These are phyloP conservation scores for Ceratocystis diversiconidia DNA, from an alignment of 2,329 filamentous ascomycete species.

Conservation along the genomic window DNA sequence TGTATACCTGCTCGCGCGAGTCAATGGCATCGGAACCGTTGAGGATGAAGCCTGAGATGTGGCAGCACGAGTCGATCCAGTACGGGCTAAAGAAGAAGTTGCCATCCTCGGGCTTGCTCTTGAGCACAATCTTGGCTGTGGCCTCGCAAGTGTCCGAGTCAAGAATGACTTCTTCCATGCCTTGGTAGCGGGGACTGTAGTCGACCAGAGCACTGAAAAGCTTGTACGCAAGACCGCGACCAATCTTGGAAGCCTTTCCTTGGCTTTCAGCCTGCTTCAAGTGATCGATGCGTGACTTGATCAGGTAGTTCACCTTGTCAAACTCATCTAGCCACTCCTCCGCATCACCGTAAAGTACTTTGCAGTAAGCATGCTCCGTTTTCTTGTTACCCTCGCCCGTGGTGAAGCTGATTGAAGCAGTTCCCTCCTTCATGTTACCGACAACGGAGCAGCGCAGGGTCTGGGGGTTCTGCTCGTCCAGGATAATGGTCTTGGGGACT, in stretches of 20 bases:
- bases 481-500: conserved; percentile 56
- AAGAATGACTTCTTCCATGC: conserved; percentile 45
- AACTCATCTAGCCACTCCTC: conserved; percentile 51
- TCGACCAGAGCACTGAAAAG: conserved; percentile 43
- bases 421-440: conserved; percentile 41
- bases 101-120: conserved; percentile 35
- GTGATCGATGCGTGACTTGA: conserved; percentile 46
- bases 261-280: conserved; percentile 46
- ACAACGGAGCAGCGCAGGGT: conserved; percentile 46
- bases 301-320: conserved; percentile 52
- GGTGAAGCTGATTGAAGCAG: conserved; percentile 43
- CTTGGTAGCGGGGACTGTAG: conserved; percentile 39
- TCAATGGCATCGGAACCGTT: conserved; percentile 44
- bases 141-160: conserved; percentile 38
- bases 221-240: conserved; percentile 67
- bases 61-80: conserved; percentile 45
- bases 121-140: conserved; percentile 37
- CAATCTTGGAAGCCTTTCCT: conserved; percentile 57
- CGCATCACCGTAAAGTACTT: conserved; percentile 46
- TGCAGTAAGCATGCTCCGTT: conserved; percentile 47
- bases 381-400: conserved; percentile 45
- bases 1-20: conserved; percentile 40
- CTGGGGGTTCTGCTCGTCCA: conserved; percentile 36
- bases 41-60: conserved; percentile 47
- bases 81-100: conserved; percentile 42